A percentile compares a stretch with the other conserved stretches of the same genome.
Evolutionary conservation across 139 green algal species (phyloP).

Genomic region (Tetradesmus lagerheimii): DNA sequence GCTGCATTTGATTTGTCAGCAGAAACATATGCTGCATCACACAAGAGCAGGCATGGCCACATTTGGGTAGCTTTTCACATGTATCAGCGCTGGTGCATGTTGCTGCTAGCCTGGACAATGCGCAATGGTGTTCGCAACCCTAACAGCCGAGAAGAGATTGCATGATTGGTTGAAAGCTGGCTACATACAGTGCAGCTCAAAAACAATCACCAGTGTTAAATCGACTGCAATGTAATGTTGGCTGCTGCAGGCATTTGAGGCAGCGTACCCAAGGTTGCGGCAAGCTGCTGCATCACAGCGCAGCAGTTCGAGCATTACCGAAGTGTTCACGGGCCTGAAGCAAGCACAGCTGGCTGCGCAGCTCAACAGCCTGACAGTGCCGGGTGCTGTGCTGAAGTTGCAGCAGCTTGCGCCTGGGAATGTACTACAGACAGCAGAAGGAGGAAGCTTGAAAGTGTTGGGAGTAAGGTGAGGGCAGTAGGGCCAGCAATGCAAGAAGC

Average conservation of each 20-base stretch:
- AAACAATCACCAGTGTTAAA: no score
- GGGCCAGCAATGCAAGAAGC: background rate
- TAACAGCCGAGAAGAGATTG: no score
- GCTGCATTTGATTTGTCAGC: no score
- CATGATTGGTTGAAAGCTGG: no score
- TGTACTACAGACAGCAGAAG: slow-evolving; percentile 19
- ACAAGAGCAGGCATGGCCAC: no score
- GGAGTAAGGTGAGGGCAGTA: background rate
- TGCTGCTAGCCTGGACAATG: no score
- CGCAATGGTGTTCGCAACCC: no score
- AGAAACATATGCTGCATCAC: no score
- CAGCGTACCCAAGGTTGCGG: background rate
- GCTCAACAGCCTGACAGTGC: slow-evolving; percentile 40
- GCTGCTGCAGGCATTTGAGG: slow-evolving; percentile 27
- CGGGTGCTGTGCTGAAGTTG: background rate
- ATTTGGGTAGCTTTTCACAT: no score
- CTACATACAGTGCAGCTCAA: no score
- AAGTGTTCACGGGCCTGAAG: background rate
- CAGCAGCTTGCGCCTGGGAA: background rate
- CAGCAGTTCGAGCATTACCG: background rate
- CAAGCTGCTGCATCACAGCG: background rate
- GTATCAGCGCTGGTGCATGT: no score
- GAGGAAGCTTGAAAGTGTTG: background rate
- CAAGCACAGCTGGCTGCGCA: background rate
- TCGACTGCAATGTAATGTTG: background rate